Base-by-base conservation (phyloP, 805 yeast genomes). In the Barnettozyma siamensis region DNA sequence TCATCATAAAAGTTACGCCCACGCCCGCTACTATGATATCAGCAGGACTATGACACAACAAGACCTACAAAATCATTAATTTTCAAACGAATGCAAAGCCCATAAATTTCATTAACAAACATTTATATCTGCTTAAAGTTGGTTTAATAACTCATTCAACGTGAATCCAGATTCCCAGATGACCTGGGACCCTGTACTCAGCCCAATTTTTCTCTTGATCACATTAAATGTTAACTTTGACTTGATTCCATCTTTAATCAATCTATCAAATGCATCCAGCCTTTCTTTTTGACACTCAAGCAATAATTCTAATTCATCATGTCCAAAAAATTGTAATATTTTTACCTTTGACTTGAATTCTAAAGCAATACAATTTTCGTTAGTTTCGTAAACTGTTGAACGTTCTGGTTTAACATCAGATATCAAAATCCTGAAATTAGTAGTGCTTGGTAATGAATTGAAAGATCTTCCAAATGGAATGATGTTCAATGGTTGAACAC, bases 321-420 rank as follows among this genome's bases (percentile, higher is more conserved):
- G 23, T 3, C 47, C 48, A 13, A 48, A 42, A 30, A 50, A 50
- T 13, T 38, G 28, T 26, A 50, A 18, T 1, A 50, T 44, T 9
- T 40, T 33, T 19, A 31, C 49, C 16, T 35, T 46, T 2, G 50
- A 36, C 33, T 35, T 46, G 15, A 48, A 41, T 18, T 50, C 50
- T 6, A 50, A 15, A 3, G 45, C 28, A 3, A 51, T 20, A 21
- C 53, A 50, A 17, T 51, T 50, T 16, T 42, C 45, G 17, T 49
- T 47, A 7, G 42, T 7, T 13, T 41, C n/a, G 13, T 42, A 47
- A 1, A 33, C 10, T 3, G 35, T 37, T 6, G 31, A 7, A 13
- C 31, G 26, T 2, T 19, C 11, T 11, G 31, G 32, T 5, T n/a
- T 33, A 3, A 46, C 13, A 36, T 51, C 50, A 8, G 55, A 46